Percentiles rank a stretch among this genome's conserved stretches.
Evolutionary conservation across 2,329 filamentous ascomycete genomes (phyloP).

Genomic region (Verticillium tricorpus): DNA sequence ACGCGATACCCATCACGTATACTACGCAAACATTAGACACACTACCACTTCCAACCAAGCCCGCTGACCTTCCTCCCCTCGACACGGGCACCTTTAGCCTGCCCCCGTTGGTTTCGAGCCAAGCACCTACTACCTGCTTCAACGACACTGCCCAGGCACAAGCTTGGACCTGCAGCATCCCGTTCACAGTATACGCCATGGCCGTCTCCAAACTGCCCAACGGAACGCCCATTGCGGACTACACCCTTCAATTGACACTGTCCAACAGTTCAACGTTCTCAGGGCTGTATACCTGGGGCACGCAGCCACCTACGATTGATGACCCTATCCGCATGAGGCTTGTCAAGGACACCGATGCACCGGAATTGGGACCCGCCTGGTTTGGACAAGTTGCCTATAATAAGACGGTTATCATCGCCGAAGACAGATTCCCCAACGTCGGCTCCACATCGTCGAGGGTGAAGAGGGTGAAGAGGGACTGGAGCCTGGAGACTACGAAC

Average conservation of each 20-base stretch:
- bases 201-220: conserved; percentile 26
- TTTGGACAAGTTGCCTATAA: conserved; percentile 46
- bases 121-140: conserved; percentile 52
- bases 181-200: conserved; percentile 39
- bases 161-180: conserved; percentile 61
- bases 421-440: conserved; percentile 29
- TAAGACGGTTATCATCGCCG: conserved; percentile 51
- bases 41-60: conserved; percentile 43
- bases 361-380: conserved; percentile 49
- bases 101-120: conserved; percentile 46
- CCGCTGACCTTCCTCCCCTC: conserved; percentile 46
- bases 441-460: conserved; percentile 9
- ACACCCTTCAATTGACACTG: conserved; percentile 33
- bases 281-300: conserved; percentile 45
- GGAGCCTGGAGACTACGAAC: conserved; percentile 5
- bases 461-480: conserved; percentile 18
- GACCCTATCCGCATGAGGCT: conserved; percentile 35
- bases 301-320: conserved; percentile 43
- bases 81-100: conserved; percentile 52
- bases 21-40: conserved; percentile 42
- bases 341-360: conserved; percentile 48
- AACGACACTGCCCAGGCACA: conserved; percentile 46
- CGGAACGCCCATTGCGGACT: conserved; percentile 27
- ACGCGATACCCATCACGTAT: conserved; percentile 25
- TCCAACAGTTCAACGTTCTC: conserved; percentile 31